Conservation (phyloP, 2,329 filamentous ascomycete species). For the Fusarium floridanum region DNA sequence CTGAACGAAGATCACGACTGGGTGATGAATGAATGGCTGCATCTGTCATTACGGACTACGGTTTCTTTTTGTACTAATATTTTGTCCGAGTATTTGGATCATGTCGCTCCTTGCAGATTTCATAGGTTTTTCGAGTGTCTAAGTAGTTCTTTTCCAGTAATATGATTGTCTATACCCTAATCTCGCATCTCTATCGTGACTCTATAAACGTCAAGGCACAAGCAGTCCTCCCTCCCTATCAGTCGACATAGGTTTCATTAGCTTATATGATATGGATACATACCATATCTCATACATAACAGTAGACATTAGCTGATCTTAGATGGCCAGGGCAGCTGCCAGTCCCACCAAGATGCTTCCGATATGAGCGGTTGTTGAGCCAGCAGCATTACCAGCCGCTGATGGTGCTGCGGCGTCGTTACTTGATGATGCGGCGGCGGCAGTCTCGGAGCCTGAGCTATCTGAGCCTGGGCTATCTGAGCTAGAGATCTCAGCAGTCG, state of each 20-base stretch:
- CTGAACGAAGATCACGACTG: not conserved
- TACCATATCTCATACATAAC: too few relatives aligned
- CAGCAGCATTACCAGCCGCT: not conserved
- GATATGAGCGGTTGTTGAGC: not conserved
- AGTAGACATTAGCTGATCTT: not conserved
- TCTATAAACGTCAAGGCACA: not conserved
- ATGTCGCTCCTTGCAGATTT: not conserved
- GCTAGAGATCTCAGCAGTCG: too few relatives aligned
- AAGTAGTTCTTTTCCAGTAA: not conserved
- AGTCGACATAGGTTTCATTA: not conserved
- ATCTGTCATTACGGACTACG: not conserved
- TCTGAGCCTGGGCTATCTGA: too few relatives aligned
- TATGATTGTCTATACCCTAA: not conserved
- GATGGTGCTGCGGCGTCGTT: not conserved
- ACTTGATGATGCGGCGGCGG: not conserved
- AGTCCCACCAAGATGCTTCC: conserved; percentile 11
- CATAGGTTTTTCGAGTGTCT: not conserved
- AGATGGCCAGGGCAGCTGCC: conserved; percentile 2
- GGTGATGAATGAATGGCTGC: not conserved
- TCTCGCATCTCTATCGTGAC: not conserved
- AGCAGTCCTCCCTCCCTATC: not conserved
- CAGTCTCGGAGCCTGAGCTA: not conserved
- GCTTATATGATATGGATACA: too few relatives aligned
- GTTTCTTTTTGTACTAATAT: not conserved
- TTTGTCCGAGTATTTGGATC: not conserved